phyloP scores from a whole-genome alignment of 2,329 filamentous ascomycete genomes.

The Cladosporium cucumerinum region DNA sequence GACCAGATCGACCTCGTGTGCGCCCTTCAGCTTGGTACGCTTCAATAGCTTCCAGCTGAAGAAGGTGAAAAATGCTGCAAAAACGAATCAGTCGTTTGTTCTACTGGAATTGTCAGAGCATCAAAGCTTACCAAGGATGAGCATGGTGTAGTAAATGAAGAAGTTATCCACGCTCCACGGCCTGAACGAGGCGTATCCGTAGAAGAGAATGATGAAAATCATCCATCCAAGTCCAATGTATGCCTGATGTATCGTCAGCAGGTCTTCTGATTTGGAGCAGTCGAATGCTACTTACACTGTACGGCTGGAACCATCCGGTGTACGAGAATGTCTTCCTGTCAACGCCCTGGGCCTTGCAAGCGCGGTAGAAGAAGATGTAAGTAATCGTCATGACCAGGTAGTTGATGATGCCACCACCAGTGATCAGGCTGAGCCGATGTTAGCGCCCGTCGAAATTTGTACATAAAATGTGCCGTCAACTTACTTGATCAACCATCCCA shows the following conservation, averaged over 20 bases:
- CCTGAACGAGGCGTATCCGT: slow-evolving; percentile 54
- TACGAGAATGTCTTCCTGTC: slow-evolving; percentile 57
- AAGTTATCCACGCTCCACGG: slow-evolving; percentile 46
- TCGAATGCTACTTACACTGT: slow-evolving; percentile 37
- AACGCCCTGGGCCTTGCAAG: slow-evolving; percentile 50
- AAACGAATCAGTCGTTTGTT: slow-evolving; percentile 5
- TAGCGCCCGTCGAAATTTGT: background rate
- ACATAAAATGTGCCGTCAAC: background rate
- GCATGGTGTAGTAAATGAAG: slow-evolving; percentile 49
- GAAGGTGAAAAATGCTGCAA: slow-evolving; percentile 52
- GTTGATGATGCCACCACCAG: slow-evolving; percentile 59
- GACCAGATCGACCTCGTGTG: slow-evolving; percentile 57
- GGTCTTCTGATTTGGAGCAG: too few relatives aligned
- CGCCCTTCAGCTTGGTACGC: slow-evolving; percentile 53
- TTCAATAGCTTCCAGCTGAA: slow-evolving; percentile 63
- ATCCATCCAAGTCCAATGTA: slow-evolving; percentile 33
- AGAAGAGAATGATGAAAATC: slow-evolving; percentile 44
- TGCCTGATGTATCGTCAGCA: slow-evolving; percentile 19
- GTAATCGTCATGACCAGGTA: slow-evolving; percentile 59
- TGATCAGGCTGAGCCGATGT: slow-evolving; percentile 43
- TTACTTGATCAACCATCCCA: slow-evolving; percentile 45
- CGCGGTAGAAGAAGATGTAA: slow-evolving; percentile 58
- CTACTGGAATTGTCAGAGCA: too few relatives aligned
- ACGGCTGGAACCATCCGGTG: slow-evolving; percentile 55
- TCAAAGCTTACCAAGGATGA: slow-evolving; percentile 21